Evolutionary conservation across 2,329 filamentous ascomycete genomes (phyloP), one percentile per base, ranked within the genome.

Genomic region (Colletotrichum sansevieriae): DNA sequence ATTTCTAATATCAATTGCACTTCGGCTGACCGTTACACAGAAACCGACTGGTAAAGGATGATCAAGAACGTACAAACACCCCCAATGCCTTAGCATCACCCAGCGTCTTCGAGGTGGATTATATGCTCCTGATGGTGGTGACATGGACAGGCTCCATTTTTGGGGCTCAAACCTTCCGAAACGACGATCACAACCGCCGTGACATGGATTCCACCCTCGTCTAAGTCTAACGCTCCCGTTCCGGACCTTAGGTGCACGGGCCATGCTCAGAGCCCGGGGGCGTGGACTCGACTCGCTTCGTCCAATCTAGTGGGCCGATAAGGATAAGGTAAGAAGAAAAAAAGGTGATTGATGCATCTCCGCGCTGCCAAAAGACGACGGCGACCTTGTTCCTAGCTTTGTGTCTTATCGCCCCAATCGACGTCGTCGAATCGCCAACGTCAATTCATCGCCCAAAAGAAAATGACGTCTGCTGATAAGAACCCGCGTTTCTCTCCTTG

Each of bases 401-500:
- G 47, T 56, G 55, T 35, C 66, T 69, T 69, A 69, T 69, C 62
- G 66, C 66, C 56, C 66, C 66, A 69, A 69, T 69, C 15, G 55
- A 47, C 56, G 65, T 41, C 33, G 62, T 44, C 62, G 37, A 39
- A 60, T 41, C 41, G 55, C 56, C 35, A 18, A 60, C 47, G 47
- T 65, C 55, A 68, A 59, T 35, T 52, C 58, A 39, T 60, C 39
- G 49, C 43, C 65, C 29, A 37, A 55, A 68, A 43, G 35, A 69
- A 37, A 41, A 56, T 47, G 55, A 60, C 62, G 63, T 33, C 25
- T n/a, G 29, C 56, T 61, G 66, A 69, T 69, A 69, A 69, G 66
- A 56, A 65, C 47, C 35, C 43, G 41, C 62, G 35, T 55, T 33
- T 35, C 43, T 41, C 47, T 54, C 44, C 33, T 55, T 15, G 18